phyloP scores from a whole-genome alignment of 2,329 filamentous ascomycete species.

The Cercospora sojina region DNA sequence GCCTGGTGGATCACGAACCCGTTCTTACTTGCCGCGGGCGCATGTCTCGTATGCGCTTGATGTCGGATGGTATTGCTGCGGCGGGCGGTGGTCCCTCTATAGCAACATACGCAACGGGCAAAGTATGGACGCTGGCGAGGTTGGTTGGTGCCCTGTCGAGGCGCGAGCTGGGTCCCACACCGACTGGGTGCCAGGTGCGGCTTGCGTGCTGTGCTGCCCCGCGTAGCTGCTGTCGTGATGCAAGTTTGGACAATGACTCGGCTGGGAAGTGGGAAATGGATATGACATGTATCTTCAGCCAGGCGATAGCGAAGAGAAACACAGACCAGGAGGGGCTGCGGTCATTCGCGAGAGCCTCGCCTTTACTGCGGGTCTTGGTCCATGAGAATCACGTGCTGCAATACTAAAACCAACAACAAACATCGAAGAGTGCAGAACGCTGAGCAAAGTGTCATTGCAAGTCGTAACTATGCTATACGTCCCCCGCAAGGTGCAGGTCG shows the following conservation, averaged over 20 bases:
- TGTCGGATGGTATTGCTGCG: neutral
- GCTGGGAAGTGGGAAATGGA: neutral
- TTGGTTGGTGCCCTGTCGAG: neutral
- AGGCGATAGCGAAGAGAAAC: conserved; percentile 3
- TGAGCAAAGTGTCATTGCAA: neutral
- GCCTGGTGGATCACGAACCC: conserved; percentile 1
- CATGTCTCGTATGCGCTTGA: neutral
- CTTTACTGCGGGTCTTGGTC: conserved; percentile 6
- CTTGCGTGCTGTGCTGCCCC: conserved; percentile 5
- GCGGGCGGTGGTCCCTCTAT: neutral
- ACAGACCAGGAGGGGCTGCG: conserved; percentile 11
- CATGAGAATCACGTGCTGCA: conserved; percentile 2
- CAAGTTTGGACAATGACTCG: neutral
- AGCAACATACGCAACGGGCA: neutral
- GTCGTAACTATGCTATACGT: neutral
- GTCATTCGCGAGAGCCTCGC: conserved; percentile 3
- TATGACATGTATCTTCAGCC: neutral
- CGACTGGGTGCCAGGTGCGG: neutral
- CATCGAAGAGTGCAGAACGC: neutral
- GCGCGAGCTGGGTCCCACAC: neutral
- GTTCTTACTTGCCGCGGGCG: neutral
- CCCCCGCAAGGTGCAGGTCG: neutral
- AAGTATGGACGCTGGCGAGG: neutral
- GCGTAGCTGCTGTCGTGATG: neutral
- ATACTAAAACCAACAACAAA: neutral